Conservation (phyloP, 176 grass and related monocot genomes). For the Musa troglodytarum region DNA sequence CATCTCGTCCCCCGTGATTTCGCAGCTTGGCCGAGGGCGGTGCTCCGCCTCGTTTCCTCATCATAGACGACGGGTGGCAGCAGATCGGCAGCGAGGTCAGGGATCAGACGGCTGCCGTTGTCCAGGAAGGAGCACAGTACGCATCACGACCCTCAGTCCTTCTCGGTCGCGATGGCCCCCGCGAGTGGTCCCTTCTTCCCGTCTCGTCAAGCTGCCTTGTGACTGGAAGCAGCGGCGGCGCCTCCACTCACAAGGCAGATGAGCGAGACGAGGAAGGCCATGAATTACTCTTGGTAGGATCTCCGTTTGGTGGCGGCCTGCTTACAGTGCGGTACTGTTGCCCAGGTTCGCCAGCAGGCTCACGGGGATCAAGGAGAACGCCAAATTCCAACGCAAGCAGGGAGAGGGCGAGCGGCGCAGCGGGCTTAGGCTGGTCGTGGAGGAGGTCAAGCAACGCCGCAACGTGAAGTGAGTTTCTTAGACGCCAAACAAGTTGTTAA, state of each 20-base stretch:
- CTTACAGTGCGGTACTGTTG: not conserved
- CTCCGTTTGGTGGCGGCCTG: not conserved
- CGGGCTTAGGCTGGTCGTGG: conserved; percentile 49
- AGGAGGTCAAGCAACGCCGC: conserved; percentile 34
- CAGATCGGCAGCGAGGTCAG: conserved; percentile 53
- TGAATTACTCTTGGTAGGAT: not conserved
- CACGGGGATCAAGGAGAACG: conserved; percentile 82
- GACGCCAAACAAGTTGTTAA: not conserved
- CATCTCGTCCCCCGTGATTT: too few relatives aligned
- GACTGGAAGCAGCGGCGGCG: too few relatives aligned
- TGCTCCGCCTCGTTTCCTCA: conserved; percentile 64
- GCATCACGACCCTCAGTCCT: not conserved
- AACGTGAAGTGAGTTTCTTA: conserved; percentile 33
- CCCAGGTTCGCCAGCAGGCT: conserved; percentile 56
- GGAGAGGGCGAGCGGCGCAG: not conserved
- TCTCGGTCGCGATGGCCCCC: not conserved
- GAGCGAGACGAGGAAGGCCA: too few relatives aligned
- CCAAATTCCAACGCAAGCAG: conserved; percentile 47
- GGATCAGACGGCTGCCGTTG: conserved; percentile 7
- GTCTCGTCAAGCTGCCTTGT: not conserved
- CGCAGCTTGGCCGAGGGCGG: conserved; percentile 51
- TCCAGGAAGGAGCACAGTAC: conserved; percentile 82
- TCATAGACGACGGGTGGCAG: conserved; percentile 82
- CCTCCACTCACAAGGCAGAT: too few relatives aligned
- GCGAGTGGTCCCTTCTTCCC: not conserved